Evolutionary conservation across 495 filamentous ascomycete genomes (phyloP).

Genomic region (Penicillium fimorum): DNA sequence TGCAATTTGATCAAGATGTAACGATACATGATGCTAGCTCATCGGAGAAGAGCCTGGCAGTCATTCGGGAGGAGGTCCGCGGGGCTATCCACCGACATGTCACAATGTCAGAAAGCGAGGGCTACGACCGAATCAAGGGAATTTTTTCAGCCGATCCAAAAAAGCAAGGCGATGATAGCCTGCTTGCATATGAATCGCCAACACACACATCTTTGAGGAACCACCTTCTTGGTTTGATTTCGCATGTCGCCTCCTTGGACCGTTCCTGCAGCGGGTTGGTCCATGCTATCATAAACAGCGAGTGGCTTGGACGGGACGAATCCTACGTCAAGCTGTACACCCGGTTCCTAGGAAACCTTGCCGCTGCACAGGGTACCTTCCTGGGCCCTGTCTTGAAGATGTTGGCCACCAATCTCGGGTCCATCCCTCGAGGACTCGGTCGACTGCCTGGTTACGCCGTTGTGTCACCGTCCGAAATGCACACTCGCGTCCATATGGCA

Average conservation of each 20-base stretch:
- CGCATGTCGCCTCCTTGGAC: constrained; percentile 66
- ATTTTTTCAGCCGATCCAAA: constrained; percentile 55
- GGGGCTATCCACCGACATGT: constrained; percentile 69
- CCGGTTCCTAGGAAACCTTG: constrained; percentile 74
- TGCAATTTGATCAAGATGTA: constrained; percentile 73
- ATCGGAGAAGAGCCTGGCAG: constrained; percentile 57
- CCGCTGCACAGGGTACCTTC: constrained; percentile 73
- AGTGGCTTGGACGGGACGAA: constrained; percentile 84
- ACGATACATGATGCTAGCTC: constrained; percentile 50
- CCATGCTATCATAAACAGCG: constrained; percentile 64
- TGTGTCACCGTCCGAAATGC: constrained; percentile 58
- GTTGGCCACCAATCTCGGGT: constrained; percentile 73
- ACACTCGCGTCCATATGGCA: constrained; percentile 68
- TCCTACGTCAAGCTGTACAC: constrained; percentile 75
- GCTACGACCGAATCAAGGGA: constrained; percentile 71
- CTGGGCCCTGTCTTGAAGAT: constrained; percentile 65
- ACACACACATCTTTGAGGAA: constrained; percentile 59
- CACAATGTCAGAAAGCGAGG: constrained; percentile 59
- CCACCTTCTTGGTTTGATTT: constrained; percentile 77
- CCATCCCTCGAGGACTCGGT: constrained; percentile 51
- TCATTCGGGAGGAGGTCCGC: constrained; percentile 68
- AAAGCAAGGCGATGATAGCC: constrained; percentile 42
- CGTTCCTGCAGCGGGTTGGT: constrained; percentile 74
- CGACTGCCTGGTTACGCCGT: constrained; percentile 57
- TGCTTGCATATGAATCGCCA: constrained; percentile 36